These are phyloP conservation scores for Komagataella mondaviorum DNA, from an alignment of 805 yeast species.

Conservation along the genomic window DNA sequence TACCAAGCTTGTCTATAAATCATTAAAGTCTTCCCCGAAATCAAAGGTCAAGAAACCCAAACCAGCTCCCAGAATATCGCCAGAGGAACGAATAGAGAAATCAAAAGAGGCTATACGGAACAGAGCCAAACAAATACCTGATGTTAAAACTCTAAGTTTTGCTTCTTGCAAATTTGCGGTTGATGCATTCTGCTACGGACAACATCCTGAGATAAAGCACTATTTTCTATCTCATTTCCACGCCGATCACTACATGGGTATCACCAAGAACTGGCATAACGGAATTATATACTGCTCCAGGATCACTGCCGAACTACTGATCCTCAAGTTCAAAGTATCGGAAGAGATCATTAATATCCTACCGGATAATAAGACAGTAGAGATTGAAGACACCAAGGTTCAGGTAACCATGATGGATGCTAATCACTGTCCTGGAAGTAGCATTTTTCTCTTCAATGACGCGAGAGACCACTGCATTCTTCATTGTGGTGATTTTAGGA, in stretches of 20 bases:
- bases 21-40: slow-evolving; percentile 6
- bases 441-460: slow-evolving; percentile 56
- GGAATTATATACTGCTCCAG: slow-evolving; percentile 63
- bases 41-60: neutral
- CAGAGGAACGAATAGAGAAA: neutral
- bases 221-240: slow-evolving; percentile 80
- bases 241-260: slow-evolving; percentile 87
- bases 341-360: slow-evolving; percentile 24
- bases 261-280: slow-evolving; percentile 62
- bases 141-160: slow-evolving; percentile 37
- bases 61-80: neutral
- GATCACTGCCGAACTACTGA: slow-evolving; percentile 49
- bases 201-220: slow-evolving; percentile 27
- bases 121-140: slow-evolving; percentile 27
- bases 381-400: slow-evolving; percentile 25
- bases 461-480: slow-evolving; percentile 21
- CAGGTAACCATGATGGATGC: slow-evolving; percentile 65
- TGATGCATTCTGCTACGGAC: slow-evolving; percentile 50
- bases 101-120: neutral
- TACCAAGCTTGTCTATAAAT: slow-evolving; percentile 11
- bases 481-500: slow-evolving; percentile 93
- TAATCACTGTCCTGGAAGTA: slow-evolving; percentile 96
- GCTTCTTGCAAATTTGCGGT: slow-evolving; percentile 30
- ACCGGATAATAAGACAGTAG: slow-evolving; percentile 26
- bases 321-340: slow-evolving; percentile 39